Evolutionary conservation across 768 basidiomycete species (phyloP), one percentile per base, ranked within the genome.

Genomic region (Lactifluus subvellereus): DNA sequence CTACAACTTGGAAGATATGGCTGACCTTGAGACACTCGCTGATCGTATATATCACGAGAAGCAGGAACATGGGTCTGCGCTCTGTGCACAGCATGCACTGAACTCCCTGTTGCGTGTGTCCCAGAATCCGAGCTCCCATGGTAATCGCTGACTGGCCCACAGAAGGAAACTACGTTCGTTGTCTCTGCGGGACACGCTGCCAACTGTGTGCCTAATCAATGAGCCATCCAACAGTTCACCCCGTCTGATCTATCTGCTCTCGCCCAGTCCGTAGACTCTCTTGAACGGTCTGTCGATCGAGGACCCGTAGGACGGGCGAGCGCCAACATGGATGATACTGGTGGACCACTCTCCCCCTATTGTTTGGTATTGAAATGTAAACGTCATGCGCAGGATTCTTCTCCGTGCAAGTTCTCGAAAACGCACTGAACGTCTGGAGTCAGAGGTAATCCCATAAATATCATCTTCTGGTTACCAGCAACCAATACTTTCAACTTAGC

Each of bases 261-360:
- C 68, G 91, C 89, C 11, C 77, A 74, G n/a, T 77, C 78, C 61
- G 73, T 94, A 9, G 91, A 93, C 72, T 69, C 72, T 6, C 77
- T 89, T 10, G 91, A 93, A 70, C 76, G 77, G 60, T 77, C 78
- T 59, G 87, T 85, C 66, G 79, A 84, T 60, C 77, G 79, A 54
- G 76, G 72, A 51, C 78, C 78, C 71, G 68, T 73, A 38, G 77
- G 74, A 33, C 69, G 69, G 57, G 72, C 75, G 47, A 87, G 88
- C 74, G 78, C 81, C 63, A 97, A 97, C 71, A 91, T 94, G 89
- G 94, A 97, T 68, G 94, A 95, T 72, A 92, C 91, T 32, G 94
- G 92, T 85, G 64, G 38, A 69, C 43, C 6, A 22, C 40, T 35
- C 13, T 47, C 13, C 22, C n/a, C 18, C 20, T 48, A 27, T 33